Evolutionary conservation across 768 basidiomycete species (phyloP).

Genomic region (Lactarius tabidus): DNA sequence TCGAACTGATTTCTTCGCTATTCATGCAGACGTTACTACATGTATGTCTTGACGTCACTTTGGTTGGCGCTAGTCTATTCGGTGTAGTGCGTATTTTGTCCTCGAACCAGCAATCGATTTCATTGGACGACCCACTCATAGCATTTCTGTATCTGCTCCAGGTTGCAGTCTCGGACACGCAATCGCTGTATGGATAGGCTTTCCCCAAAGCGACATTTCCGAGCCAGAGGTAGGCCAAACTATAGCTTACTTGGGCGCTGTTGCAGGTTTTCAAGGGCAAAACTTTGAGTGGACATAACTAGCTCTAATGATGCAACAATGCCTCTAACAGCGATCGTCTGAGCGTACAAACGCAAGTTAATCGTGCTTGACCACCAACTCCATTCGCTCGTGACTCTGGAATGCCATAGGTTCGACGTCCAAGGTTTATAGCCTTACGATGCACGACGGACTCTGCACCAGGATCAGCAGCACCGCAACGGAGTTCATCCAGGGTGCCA

Average conservation of each 20-base stretch:
- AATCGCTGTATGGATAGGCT: background rate
- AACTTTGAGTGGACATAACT: too few relatives aligned
- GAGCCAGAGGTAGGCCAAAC: background rate
- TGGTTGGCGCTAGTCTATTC: background rate
- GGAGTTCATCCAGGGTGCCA: background rate
- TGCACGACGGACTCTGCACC: background rate
- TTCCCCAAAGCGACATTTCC: background rate
- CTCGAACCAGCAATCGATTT: constrained; percentile 60
- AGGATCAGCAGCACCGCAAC: background rate
- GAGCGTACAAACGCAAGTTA: background rate
- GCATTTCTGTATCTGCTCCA: too few relatives aligned
- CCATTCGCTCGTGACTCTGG: background rate
- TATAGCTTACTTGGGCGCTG: constrained; percentile 31
- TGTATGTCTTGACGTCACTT: too few relatives aligned
- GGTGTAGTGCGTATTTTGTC: constrained; percentile 41
- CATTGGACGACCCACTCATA: too few relatives aligned
- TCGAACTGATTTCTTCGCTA: background rate
- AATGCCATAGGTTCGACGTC: background rate
- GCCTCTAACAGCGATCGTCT: too few relatives aligned
- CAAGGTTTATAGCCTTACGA: background rate
- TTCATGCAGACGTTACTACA: too few relatives aligned
- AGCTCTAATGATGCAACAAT: too few relatives aligned
- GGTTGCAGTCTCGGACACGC: background rate
- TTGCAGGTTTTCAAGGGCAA: constrained; percentile 23
- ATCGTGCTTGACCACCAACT: too few relatives aligned